Conservation (phyloP, 495 filamentous ascomycete species). For the Mytilinidion resinicola region DNA sequence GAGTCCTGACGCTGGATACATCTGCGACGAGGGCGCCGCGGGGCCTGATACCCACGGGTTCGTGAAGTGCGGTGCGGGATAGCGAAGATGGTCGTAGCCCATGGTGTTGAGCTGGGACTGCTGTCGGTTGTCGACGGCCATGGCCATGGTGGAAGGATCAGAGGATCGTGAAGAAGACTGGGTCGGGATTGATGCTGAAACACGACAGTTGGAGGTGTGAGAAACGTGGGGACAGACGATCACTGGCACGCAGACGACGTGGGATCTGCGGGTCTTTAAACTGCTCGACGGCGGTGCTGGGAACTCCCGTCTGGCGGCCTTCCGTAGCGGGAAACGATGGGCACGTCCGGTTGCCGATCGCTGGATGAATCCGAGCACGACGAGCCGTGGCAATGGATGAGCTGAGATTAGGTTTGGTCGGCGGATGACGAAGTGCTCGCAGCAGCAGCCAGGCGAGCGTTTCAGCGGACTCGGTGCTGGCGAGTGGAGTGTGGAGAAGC, state of each 20-base stretch:
- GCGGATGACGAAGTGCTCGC: constrained; percentile 19
- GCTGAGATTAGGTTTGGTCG: constrained; percentile 24
- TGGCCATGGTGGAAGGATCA: constrained; percentile 60
- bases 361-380: constrained; percentile 12
- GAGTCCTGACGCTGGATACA: constrained; percentile 42
- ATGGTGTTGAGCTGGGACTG: constrained; percentile 67
- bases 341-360: constrained; percentile 22
- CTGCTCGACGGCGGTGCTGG: constrained; percentile 15
- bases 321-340: constrained; percentile 23
- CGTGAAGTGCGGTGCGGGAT: constrained; percentile 77
- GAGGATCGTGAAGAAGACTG: constrained; percentile 9
- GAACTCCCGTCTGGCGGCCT: constrained; percentile 17
- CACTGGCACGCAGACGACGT: constrained; percentile 21
- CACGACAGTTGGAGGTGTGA: constrained; percentile 18
- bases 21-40: constrained; percentile 51
- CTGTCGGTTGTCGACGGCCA: constrained; percentile 77
- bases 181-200: constrained; percentile 20
- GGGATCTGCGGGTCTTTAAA: constrained; percentile 30
- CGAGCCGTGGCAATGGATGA: constrained; percentile 25
- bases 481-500: constrained; percentile 20
- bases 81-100: constrained; percentile 73
- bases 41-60: constrained; percentile 74
- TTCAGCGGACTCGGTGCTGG: constrained; percentile 9
- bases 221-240: constrained; percentile 31
- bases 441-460: constrained; percentile 14